These are phyloP conservation scores for Naganishia albida DNA, from an alignment of 1,284 basidiomycete species.

Conservation along the genomic window DNA sequence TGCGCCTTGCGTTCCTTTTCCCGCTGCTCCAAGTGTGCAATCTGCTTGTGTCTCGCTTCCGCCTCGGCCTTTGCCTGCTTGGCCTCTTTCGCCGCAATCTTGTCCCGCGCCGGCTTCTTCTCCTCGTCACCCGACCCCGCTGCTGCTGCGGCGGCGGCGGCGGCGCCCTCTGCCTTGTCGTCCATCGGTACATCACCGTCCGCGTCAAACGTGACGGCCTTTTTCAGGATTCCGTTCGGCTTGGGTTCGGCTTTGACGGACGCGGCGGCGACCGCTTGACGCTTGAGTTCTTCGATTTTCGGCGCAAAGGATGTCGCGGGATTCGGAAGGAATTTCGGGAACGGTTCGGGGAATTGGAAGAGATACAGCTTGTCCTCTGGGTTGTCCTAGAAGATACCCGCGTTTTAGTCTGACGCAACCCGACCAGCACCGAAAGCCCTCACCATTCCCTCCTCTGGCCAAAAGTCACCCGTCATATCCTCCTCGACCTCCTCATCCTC, in stretches of 20 bases:
- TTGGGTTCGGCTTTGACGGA: conserved; percentile 24
- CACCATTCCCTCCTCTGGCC: conserved; percentile 49
- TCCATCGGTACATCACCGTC: conserved; percentile 41
- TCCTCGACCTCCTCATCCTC: conserved; percentile 85
- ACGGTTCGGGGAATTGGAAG: conserved; percentile 89
- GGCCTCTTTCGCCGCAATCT: conserved; percentile 24
- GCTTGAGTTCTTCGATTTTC: conserved; percentile 35
- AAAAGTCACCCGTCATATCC: conserved; percentile 80
- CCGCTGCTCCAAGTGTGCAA: conserved; percentile 48
- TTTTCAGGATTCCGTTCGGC: conserved; percentile 28
- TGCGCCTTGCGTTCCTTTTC: conserved; percentile 59
- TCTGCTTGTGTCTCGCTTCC: conserved; percentile 28
- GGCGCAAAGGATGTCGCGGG: conserved; percentile 26
- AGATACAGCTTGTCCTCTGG: conserved; percentile 74
- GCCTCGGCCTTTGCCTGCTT: conserved; percentile 26
- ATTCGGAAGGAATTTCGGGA: conserved; percentile 67
- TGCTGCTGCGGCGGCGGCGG: no score
- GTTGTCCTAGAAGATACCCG: conserved; percentile 49
- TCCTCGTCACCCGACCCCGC: conserved; percentile 38
- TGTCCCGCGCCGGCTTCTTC: conserved; percentile 34
- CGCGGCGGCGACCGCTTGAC: conserved; percentile 36
- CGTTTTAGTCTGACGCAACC: conserved; percentile 21
- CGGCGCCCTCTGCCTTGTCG: conserved; percentile 38
- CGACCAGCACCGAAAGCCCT: conserved; percentile 34
- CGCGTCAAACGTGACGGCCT: conserved; percentile 31